Base-by-base conservation (phyloP, 768 basidiomycete species). In the Boletellus sp. region DNA sequence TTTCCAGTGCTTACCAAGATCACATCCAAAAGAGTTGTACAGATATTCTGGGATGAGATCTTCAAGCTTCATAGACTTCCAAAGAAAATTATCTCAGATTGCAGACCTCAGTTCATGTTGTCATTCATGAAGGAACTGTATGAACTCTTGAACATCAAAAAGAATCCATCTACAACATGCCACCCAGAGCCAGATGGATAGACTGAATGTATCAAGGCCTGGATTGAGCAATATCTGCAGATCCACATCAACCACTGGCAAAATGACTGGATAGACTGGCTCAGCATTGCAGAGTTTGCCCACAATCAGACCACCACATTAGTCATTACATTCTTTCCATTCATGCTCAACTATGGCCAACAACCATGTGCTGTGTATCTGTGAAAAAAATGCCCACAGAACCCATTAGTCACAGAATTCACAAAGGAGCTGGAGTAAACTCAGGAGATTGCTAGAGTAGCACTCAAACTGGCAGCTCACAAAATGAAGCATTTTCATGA, bases 121-220 rank as follows among this genome's bases (percentile, higher is more conserved):
- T 42, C 59, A 9, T 67, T 74, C 54, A 72, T 66, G 53, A 26
- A 31, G 16, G 63, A 64, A 0, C 45, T 77, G 0, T 58, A 63
- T 28, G 22, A 40, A 20, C 42, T 62, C 0, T 60, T 74, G 0
- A 64, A 69, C 0, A 73, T 77, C 26, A 40, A 72, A 32, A 45
- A 45, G 4, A 66, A 64, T 26, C 51, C 69, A 0, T 70, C 68
- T 2, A 77, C 75, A 0, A 74, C 74, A 0, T 76, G 69, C 50
- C 76, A 76, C 45, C 76, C 76, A 1, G 67, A 54, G 24, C 17
- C 37, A 1, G 6, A 38, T 20, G 37, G 20, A 42, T 26, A 28
- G 9, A 42, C 24, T 3, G 40, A 42, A 10, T 8, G 26, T 2
- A 16, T 15, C 15, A 42, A 42, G 6, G 13, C 24, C 0, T 6